phyloP scores from a whole-genome alignment of 2,329 filamentous ascomycete species.

The Aspergillus luchuensis region DNA sequence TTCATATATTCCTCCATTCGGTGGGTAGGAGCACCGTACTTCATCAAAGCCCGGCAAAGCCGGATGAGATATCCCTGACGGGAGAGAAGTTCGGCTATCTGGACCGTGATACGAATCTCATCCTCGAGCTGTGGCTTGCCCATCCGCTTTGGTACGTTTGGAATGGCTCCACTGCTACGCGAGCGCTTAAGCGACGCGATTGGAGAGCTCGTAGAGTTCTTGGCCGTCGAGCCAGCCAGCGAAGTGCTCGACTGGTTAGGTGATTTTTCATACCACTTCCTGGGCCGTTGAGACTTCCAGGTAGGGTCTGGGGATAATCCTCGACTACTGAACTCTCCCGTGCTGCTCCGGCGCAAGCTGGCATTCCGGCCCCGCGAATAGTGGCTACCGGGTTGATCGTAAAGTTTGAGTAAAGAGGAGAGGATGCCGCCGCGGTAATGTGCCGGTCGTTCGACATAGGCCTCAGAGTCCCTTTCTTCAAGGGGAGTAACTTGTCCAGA shows the following conservation, averaged over 20 bases:
- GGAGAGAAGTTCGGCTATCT: constrained; percentile 70
- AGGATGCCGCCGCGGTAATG: constrained; percentile 74
- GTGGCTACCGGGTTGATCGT: constrained; percentile 54
- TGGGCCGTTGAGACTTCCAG: constrained; percentile 32
- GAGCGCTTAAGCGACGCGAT: constrained; percentile 39
- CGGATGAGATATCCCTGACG: constrained; percentile 83
- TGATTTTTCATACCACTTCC: constrained; percentile 47
- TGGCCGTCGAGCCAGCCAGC: constrained; percentile 33
- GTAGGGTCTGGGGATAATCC: constrained; percentile 36
- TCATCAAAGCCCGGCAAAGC: constrained; percentile 85
- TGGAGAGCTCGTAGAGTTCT: constrained; percentile 32
- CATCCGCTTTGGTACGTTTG: constrained; percentile 30
- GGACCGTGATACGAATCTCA: constrained; percentile 62
- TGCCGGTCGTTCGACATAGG: constrained; percentile 67
- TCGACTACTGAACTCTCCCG: constrained; percentile 33
- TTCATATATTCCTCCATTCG: constrained; percentile 88
- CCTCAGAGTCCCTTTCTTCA: constrained; percentile 53
- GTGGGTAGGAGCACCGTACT: constrained; percentile 89
- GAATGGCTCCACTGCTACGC: constrained; percentile 37
- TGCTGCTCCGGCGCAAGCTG: constrained; percentile 35
- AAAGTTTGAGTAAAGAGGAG: constrained; percentile 70
- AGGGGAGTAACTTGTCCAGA: constrained; percentile 38
- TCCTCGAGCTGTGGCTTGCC: constrained; percentile 45
- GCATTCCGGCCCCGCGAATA: constrained; percentile 31
- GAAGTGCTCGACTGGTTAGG: constrained; percentile 40